Evolutionary conservation across 2,329 filamentous ascomycete genomes (phyloP).

Genomic region (Cladosporium velox): DNA sequence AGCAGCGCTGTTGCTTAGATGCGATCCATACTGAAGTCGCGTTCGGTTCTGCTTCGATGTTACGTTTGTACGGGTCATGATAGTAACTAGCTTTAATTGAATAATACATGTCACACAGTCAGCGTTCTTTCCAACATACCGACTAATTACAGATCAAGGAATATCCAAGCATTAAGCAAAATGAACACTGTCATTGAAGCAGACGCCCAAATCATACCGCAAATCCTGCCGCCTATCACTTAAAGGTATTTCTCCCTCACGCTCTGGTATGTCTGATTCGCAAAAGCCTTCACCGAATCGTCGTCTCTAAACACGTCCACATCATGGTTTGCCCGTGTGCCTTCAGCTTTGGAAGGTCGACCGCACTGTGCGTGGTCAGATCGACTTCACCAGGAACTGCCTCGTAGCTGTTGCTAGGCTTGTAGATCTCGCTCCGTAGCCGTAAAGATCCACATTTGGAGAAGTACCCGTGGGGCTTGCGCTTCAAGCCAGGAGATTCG

Average conservation of each 20-base stretch:
- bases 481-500: background rate
- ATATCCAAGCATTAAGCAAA: background rate
- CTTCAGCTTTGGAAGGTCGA: no score
- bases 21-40: background rate
- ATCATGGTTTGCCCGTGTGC: no score
- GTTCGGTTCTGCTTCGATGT: background rate
- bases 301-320: constrained; percentile 3
- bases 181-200: background rate
- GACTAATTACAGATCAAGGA: background rate
- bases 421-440: background rate
- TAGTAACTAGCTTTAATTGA: background rate
- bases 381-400: background rate
- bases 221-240: background rate
- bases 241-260: constrained; percentile 10
- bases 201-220: background rate
- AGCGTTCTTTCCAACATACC: background rate
- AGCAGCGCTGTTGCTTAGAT: background rate
- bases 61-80: background rate
- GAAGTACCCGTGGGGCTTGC: background rate
- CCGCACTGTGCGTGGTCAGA: background rate
- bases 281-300: background rate
- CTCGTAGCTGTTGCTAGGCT: background rate
- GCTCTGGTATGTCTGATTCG: background rate
- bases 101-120: background rate
- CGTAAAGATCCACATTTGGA: background rate